Base-by-base conservation (phyloP, 495 filamentous ascomycete species). In the Oleoguttula mirabilis region DNA sequence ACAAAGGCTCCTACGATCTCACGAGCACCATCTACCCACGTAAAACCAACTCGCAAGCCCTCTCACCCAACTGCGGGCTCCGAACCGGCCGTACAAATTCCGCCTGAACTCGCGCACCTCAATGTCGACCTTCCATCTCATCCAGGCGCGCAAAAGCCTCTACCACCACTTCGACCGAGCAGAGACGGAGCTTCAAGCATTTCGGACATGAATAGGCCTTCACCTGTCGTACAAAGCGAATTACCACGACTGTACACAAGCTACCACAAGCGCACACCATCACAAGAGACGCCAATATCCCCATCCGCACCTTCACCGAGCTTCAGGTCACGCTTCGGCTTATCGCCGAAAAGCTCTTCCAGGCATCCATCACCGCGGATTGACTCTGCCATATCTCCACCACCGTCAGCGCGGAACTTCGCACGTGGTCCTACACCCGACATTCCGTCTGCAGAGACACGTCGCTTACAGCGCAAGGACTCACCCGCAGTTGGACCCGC, bases 151-250 rank as follows among this genome's bases (percentile, higher is more conserved):
- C 32, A 37, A 40, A 58, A 47, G n/a, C 31, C 54, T 14, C 40
- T 47, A 17, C 41, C 50, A 28, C 63, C 64, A 2, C 17, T 25
- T 1, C 48, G 87, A 43, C 87, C 87, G 4, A 95, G 84, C 55
- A 69, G 88, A 68, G 78, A 90, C 48, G 84, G 84, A 8, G 83
- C 80, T 1, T 70, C 79, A 33, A 75, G 76, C 39, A 66, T 93
- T 32, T 63, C 73, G 21, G 68, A 72, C 31, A 59, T 70, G 15
- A 60, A 73, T 28, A 70, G 73, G 7, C 66, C 75, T 4, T 74
- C 78, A 10, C 77, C 81, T 12, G 62, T 92, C 20, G 76, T 93
- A 19, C 82, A 81, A 36, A 88, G 83, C 61, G 88, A 88, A 55
- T 61, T 93, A 14, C 59, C 71, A 10, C 51, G 30, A 21, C 55